Conservation (phyloP, 1,284 basidiomycete species). For the Pholiota adiposa region DNA sequence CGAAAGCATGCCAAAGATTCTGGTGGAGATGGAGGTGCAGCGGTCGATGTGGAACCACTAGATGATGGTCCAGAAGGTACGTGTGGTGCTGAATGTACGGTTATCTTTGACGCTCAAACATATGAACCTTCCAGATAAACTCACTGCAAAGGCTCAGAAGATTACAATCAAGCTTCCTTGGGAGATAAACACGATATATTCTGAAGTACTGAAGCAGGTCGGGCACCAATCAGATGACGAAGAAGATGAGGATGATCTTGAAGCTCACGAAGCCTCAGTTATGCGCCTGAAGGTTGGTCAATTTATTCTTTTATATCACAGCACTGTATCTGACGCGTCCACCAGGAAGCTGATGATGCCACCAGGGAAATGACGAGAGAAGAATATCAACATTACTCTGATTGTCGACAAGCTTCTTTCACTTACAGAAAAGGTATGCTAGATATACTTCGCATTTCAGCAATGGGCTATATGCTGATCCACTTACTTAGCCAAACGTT, state of each 20-base stretch:
- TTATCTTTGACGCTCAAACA: neutral
- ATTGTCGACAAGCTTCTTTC: constrained; percentile 96
- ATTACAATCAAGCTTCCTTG: constrained; percentile 96
- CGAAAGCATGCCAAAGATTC: constrained; percentile 94
- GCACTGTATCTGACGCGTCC: neutral
- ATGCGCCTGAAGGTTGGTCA: constrained; percentile 75
- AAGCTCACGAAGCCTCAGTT: constrained; percentile 94
- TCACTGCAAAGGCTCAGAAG: constrained; percentile 86
- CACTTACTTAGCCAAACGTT: constrained; percentile 76
- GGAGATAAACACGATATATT: constrained; percentile 93
- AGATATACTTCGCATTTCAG: no score
- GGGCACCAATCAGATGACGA: constrained; percentile 87
- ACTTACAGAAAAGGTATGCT: constrained; percentile 88
- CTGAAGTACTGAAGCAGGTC: constrained; percentile 75
- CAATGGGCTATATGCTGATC: no score
- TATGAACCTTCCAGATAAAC: constrained; percentile 60
- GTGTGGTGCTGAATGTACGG: constrained; percentile 20
- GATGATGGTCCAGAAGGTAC: constrained; percentile 80
- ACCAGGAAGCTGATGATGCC: constrained; percentile 90
- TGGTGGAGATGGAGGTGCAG: constrained; percentile 77
- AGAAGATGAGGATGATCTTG: constrained; percentile 95
- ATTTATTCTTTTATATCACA: neutral
- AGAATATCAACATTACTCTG: constrained; percentile 97
- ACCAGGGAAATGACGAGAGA: constrained; percentile 96
- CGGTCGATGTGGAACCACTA: constrained; percentile 77